Conservation (phyloP, 257 asterid genomes). For the Capsicum baccatum region DNA sequence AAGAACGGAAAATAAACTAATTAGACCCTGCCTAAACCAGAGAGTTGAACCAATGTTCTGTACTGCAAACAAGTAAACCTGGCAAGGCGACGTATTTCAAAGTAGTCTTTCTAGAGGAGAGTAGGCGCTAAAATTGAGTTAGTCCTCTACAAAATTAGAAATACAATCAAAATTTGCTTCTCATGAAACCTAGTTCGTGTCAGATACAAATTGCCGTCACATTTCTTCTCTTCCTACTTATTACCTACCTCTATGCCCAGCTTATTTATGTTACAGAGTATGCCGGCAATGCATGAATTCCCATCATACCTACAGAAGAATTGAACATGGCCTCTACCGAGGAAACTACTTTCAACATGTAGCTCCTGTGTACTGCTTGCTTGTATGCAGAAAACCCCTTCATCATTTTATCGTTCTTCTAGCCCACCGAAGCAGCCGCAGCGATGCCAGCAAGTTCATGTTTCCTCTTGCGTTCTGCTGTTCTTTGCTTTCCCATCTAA, state of each 20-base stretch:
- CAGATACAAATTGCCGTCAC: slow-evolving; percentile 39
- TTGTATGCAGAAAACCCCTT: background rate
- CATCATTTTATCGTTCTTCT: background rate
- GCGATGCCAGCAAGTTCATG: background rate
- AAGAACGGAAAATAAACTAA: background rate
- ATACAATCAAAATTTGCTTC: slow-evolving; percentile 44
- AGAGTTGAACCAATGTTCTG: background rate
- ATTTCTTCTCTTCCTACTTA: slow-evolving; percentile 35
- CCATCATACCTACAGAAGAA: slow-evolving; percentile 28
- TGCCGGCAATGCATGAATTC: slow-evolving; percentile 40
- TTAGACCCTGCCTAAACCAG: background rate
- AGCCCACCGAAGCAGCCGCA: slow-evolving; percentile 13
- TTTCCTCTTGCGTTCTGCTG: slow-evolving; percentile 11
- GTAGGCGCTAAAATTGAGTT: slow-evolving; percentile 20
- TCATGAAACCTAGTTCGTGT: slow-evolving; percentile 35
- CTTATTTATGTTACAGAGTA: slow-evolving; percentile 54
- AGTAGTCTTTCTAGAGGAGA: background rate
- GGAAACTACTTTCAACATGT: slow-evolving; percentile 1
- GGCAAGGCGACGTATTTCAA: background rate
- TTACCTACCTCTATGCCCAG: slow-evolving; percentile 35
- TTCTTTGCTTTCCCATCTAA: slow-evolving; percentile 28
- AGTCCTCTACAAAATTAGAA: slow-evolving; percentile 34
- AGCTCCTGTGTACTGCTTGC: background rate
- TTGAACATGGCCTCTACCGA: slow-evolving; percentile 12
- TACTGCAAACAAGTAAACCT: background rate